Base-by-base conservation (phyloP, 257 asterid genomes). In the Coffea canephora region DNA sequence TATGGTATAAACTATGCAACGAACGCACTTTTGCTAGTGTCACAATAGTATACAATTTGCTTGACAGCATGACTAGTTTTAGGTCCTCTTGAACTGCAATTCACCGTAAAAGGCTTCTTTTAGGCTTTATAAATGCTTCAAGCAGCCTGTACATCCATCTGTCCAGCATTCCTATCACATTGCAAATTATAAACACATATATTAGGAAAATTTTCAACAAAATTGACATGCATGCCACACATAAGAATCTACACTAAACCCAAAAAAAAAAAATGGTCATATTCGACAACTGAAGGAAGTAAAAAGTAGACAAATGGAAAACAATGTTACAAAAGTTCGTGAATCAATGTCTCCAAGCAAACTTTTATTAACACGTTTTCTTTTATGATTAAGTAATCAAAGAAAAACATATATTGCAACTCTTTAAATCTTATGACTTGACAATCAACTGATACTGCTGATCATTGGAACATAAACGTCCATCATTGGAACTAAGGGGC, bases 131-230 rank as follows among this genome's bases (percentile, higher is more conserved):
- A 82, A 94, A 45, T 54, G 91, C 86, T 86, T 92, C 98, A 71
- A 94, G 79, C 77, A 92, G 78, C 84, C 95, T 89, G 88, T 83
- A 88, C 96, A 90, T 92, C 98, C 99, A 96, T 90, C 86, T 90
- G 85, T 94, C 98, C 73, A 96, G 92, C 98, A 96, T 89, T 76
- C 99, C 98, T 96, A 93, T 76, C 65, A 77, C 55, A 54, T 59
- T 57, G 73, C 23, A 69, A 61, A 72, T 52, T 6, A 77, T 66
- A 5, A 83, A 69, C 8, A 55, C 9, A 49, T 14, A 55, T 6
- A 23, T 25, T 43, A 64, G 16, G 59, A 19, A 27, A 5, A 14
- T 70, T 18, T 12, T 43, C 11, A 59, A 4, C 39, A 7, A 81
- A 73, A 54, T 62, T 50, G 67, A 57, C 7, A 21, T 18, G 25